Base-by-base conservation (phyloP, 2,329 filamentous ascomycete species). In the Aureobasidium sp. region DNA sequence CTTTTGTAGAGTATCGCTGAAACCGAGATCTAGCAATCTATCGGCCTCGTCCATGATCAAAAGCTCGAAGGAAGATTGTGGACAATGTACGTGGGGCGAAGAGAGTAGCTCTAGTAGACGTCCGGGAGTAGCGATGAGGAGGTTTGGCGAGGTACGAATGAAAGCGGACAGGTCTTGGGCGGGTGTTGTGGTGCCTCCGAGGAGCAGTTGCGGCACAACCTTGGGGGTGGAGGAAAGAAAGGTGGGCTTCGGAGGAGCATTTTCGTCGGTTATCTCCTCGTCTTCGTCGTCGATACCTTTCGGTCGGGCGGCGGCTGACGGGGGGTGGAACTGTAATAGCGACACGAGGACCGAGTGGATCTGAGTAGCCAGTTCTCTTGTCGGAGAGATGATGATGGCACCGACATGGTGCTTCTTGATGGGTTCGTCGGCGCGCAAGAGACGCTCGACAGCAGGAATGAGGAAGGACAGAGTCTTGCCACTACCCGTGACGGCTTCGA, bases 11-110 rank as follows among this genome's bases (percentile, higher is more conserved):
- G 96, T 91, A 61, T 90, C 87, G 73, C 95, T 94, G 76, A 99
- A 97, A 6, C 95, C 94, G 24, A 97, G 81, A 75, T 99, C 94
- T 12, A 99, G 80, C 29, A 99, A 78, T 63, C 94, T 83, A 74
- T 99, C 94, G 54, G 93, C 94, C 77, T 99, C 94, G 71, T 99
- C 94, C 39, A 99, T 82, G 3, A 99, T 89, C 12, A 99, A 83
- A 54, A 91, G 85, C 72, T 99, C 93, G 67, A 99, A 97, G 0
- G 90, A 90, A 1, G 90, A 91, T 64, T 93, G 88, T 0, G 90
- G 86, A 68, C 90, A 92, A 72, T 95, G 90, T 15, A 96, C 91
- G 70, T 96, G 88, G 1, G 87, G 89, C 1, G 91, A 96, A 0
- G 88, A 86, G 5, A 99, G 80, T 0, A 99, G 82, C 70, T 97